Conservation (phyloP, 2,329 filamentous ascomycete genomes). For the Macrophomina phaseolina region DNA sequence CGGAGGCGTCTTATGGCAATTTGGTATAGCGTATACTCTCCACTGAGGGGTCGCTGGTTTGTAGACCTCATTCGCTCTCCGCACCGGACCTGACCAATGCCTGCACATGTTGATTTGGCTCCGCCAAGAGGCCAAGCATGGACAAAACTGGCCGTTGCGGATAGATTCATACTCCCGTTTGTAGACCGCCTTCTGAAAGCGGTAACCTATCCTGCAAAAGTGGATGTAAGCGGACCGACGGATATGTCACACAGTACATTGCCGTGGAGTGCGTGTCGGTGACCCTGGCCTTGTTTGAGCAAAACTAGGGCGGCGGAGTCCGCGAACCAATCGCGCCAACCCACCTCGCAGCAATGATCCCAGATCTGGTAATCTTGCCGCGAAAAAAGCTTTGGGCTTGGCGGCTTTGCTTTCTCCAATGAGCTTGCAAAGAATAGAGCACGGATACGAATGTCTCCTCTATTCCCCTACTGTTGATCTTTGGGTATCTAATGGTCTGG, state of each 20-base stretch:
- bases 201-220: not conserved
- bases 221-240: too few species aligned
- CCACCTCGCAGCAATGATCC: not conserved
- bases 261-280: not conserved
- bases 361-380: not conserved
- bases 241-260: too few species aligned
- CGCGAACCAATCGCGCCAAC: too few species aligned
- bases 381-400: not conserved
- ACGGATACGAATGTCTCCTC: not conserved
- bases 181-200: not conserved
- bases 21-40: not conserved
- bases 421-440: too few species aligned
- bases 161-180: not conserved
- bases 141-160: not conserved
- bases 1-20: slow-evolving; percentile 6
- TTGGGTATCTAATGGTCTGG: not conserved
- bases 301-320: too few species aligned
- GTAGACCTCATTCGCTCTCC: not conserved
- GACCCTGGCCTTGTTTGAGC: too few species aligned
- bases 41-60: not conserved
- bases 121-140: too few species aligned
- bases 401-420: too few species aligned
- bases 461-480: not conserved
- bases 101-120: not conserved
- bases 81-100: too few species aligned